These are phyloP conservation scores for Boletus sp. DNA, from an alignment of 768 basidiomycete species.

Conservation along the genomic window DNA sequence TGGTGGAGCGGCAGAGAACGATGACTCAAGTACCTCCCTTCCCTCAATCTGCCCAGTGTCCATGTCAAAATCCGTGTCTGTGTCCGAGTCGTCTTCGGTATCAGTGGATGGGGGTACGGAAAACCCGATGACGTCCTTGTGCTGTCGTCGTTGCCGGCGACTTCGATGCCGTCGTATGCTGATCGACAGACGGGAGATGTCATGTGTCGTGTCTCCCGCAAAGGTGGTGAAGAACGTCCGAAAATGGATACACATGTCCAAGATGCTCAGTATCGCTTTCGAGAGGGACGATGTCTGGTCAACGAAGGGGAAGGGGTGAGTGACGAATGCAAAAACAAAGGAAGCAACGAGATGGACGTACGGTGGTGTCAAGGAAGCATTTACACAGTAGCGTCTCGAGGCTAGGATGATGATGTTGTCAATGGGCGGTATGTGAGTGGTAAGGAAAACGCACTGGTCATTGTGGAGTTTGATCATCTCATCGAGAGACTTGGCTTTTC, in stretches of 20 bases:
- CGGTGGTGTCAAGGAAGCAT: slow-evolving; percentile 63
- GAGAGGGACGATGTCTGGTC: slow-evolving; percentile 62
- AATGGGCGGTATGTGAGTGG: neutral
- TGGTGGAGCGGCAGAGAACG: slow-evolving; percentile 40
- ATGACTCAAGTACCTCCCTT: slow-evolving; percentile 27
- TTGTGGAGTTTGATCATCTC: slow-evolving; percentile 71
- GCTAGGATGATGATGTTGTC: slow-evolving; percentile 32
- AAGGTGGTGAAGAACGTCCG: slow-evolving; percentile 58
- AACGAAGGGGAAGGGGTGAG: neutral
- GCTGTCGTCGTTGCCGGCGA: slow-evolving; percentile 52
- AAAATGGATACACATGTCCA: slow-evolving; percentile 75
- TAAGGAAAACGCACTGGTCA: slow-evolving; percentile 52
- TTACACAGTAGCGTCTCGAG: slow-evolving; percentile 56
- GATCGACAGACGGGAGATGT: slow-evolving; percentile 48
- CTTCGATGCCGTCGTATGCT: slow-evolving; percentile 59
- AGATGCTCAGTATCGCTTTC: slow-evolving; percentile 60
- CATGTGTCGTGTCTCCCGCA: slow-evolving; percentile 59
- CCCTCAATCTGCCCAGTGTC: slow-evolving; percentile 19
- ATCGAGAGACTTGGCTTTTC: slow-evolving; percentile 60
- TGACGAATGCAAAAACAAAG: neutral
- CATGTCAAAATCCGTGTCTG: slow-evolving; percentile 37
- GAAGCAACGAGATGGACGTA: slow-evolving; percentile 27
- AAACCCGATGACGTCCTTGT: slow-evolving; percentile 61
- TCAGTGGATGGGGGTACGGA: slow-evolving; percentile 34
- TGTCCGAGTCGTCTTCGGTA: slow-evolving; percentile 27